phyloP scores from a whole-genome alignment of 176 grass and related monocot genomes.

The Saccharum officinarum region DNA sequence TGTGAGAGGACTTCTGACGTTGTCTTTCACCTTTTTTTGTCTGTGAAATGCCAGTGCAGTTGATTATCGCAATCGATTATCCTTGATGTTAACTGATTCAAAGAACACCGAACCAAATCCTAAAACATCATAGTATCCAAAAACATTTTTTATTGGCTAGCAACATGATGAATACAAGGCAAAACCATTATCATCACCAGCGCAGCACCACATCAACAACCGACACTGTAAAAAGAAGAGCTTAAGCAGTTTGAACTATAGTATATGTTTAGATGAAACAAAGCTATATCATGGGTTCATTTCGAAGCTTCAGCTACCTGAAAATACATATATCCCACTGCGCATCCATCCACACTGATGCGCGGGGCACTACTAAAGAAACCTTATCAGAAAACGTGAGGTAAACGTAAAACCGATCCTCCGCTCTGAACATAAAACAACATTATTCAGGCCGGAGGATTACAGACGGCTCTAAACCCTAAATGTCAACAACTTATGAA shows the following conservation, averaged over 20 bases:
- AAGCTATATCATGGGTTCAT: background rate
- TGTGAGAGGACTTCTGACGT: background rate
- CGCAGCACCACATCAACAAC: background rate
- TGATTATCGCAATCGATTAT: background rate
- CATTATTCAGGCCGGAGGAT: background rate
- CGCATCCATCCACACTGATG: background rate
- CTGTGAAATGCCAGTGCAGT: background rate
- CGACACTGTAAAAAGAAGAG: background rate
- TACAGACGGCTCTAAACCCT: conserved; percentile 12
- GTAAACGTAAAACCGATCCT: background rate
- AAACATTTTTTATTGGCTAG: background rate
- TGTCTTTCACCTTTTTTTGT: too few species aligned
- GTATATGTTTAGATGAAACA: background rate
- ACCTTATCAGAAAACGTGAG: conserved; percentile 12
- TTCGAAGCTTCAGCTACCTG: background rate
- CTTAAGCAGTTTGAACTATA: background rate
- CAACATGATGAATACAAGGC: background rate
- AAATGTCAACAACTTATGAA: conserved; percentile 18
- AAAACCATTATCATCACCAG: background rate
- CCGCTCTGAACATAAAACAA: conserved; percentile 16
- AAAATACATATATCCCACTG: background rate
- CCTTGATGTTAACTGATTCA: background rate
- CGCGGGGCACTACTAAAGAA: conserved; percentile 29
- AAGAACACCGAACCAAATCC: background rate
- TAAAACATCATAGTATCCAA: background rate